These are phyloP conservation scores for Prunus mume DNA, from an alignment of 306 rosid species.

Conservation along the genomic window DNA sequence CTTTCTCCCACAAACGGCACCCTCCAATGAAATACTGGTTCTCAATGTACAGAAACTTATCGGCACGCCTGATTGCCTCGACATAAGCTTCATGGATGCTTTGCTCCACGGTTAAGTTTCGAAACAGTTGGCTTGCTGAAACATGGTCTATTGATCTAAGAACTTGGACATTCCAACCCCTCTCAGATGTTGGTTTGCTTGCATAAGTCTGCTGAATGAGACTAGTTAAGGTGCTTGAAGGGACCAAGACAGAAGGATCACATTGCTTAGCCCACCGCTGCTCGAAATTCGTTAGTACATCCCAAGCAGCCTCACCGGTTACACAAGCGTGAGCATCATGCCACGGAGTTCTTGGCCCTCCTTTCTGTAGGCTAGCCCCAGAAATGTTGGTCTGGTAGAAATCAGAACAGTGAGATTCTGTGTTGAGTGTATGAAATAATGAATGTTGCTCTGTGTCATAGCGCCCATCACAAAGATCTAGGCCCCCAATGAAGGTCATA, in stretches of 20 bases:
- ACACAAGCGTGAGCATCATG: constrained; percentile 95
- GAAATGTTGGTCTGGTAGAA: constrained; percentile 78
- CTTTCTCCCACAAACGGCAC: constrained; percentile 77
- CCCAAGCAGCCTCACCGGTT: constrained; percentile 86
- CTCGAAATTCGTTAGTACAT: constrained; percentile 77
- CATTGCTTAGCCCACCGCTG: constrained; percentile 88
- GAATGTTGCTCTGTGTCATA: constrained; percentile 89
- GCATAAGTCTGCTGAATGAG: constrained; percentile 41
- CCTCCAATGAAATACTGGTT: constrained; percentile 95
- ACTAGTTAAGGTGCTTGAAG: constrained; percentile 42
- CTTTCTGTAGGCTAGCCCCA: constrained; percentile 67
- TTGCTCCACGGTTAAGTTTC: constrained; percentile 66
- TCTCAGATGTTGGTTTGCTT: constrained; percentile 23
- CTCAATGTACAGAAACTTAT: constrained; percentile 83
- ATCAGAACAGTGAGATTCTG: constrained; percentile 55
- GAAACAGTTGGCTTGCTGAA: constrained; percentile 65
- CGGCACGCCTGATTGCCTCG: constrained; percentile 81
- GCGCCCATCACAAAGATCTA: constrained; percentile 86
- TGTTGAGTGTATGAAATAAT: constrained; percentile 55
- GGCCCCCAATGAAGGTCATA: constrained; percentile 80
- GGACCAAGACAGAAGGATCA: constrained; percentile 63
- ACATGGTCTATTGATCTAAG: constrained; percentile 76
- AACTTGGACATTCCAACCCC: constrained; percentile 85
- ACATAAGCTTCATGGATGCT: constrained; percentile 91
- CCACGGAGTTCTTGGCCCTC: constrained; percentile 98